Base-by-base conservation (phyloP, 345 rosid genomes). In the Noccaea bulbosa region DNA sequence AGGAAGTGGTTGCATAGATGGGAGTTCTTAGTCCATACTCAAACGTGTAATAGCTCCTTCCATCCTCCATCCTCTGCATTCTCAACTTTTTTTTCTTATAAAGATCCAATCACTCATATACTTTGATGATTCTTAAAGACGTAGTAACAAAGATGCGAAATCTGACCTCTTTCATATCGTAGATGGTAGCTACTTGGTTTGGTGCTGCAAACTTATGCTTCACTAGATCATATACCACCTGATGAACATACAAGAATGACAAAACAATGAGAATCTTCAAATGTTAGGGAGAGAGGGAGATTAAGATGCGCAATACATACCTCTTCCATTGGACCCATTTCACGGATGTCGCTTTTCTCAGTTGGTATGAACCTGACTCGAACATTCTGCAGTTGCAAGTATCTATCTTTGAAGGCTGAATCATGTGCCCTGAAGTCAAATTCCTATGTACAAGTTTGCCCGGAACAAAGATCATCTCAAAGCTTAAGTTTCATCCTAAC, bases 291-390 rank as follows among this genome's bases (percentile, higher is more conserved):
- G 14, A 24, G 22, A 32, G 7, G 1, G 45, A n/a, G 27, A 4
- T 4, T 47, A 46, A 6, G 61, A 12, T 76, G 14, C 14, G 38
- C 12, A 62, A 6, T 35, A 12, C 45, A 49, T 35, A 87, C 98
- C 92, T 93, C 88, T 9, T 91, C 90, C 83, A 85, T 78, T 0
- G 97, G 88, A 65, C 98, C 98, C 55, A 93, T 11, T 32, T 93
- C 98, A 22, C 71, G 92, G 63, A 93, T 79, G 65, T 93, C 91
- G 14, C 69, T 81, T 70, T 84, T 89, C 5, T 80, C 78, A 1
- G 98, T 85, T 34, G 98, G 97, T 76, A 91, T 85, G 81, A 93
- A 93, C 67, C 98, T 84, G 58, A 89, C 97, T 60, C 96, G 80
- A 57, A 86, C 94, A 78, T 75, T 85, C 61, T 93, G 96, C 76